Percentiles rank a stretch among this genome's conserved stretches.
Conservation (phyloP, 1,139 yeast genomes). For the Yamadazyma conglobata region DNA sequence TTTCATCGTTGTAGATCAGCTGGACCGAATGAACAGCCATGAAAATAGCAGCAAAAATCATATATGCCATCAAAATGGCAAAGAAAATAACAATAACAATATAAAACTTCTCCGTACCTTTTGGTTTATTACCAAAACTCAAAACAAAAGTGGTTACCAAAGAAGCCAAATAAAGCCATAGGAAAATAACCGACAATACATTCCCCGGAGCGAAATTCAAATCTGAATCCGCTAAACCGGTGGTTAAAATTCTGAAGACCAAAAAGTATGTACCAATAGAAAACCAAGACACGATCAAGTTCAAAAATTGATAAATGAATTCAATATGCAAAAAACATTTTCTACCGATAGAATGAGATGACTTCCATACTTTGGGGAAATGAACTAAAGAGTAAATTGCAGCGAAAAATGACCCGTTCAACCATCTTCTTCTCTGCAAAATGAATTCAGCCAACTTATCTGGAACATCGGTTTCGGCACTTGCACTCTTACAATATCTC, state of each 20-base stretch:
- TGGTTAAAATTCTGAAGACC: conserved; percentile 74
- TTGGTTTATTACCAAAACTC: conserved; percentile 92
- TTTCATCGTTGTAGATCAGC: conserved; percentile 27
- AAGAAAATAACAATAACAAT: conserved; percentile 82
- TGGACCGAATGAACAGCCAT: conserved; percentile 47
- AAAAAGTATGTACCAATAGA: conserved; percentile 76
- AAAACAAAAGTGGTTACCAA: conserved; percentile 87
- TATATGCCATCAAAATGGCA: conserved; percentile 87
- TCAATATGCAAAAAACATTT: conserved; percentile 43
- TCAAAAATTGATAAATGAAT: conserved; percentile 42
- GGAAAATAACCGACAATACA: conserved; percentile 70
- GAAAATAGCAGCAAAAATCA: conserved; percentile 63
- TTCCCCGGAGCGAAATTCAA: conserved; percentile 63
- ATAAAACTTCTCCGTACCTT: conserved; percentile 83
- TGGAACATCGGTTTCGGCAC: conserved; percentile 51
- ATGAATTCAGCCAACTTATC: conserved; percentile 45
- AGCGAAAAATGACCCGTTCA: conserved; percentile 49
- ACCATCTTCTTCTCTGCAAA: conserved; percentile 50
- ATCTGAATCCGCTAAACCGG: conserved; percentile 55
- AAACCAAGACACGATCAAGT: conserved; percentile 67
- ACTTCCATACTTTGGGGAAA: conserved; percentile 42
- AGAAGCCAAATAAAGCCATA: conserved; percentile 88
- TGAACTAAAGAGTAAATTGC: conserved; percentile 47
- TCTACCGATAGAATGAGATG: conserved; percentile 40
- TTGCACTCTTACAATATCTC: conserved; percentile 44